phyloP scores from a whole-genome alignment of 768 basidiomycete genomes.

The Boletus edulis region DNA sequence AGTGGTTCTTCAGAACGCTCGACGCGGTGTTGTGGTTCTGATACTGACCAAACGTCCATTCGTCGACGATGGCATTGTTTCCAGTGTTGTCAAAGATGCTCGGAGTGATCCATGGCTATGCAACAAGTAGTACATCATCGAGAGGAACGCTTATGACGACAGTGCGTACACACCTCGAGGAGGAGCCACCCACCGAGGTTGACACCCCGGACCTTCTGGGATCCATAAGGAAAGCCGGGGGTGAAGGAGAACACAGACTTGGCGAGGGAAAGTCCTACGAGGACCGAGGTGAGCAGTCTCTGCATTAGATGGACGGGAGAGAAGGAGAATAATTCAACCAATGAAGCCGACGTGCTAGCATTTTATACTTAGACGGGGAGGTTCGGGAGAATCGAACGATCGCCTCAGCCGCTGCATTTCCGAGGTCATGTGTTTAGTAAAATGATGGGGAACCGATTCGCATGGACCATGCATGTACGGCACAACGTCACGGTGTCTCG shows the following conservation, averaged over 20 bases:
- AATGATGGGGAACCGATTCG: neutral
- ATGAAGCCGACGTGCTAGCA: neutral
- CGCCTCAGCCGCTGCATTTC: conserved; percentile 5
- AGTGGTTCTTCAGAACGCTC: conserved; percentile 60
- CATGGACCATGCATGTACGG: neutral
- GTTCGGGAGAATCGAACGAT: neutral
- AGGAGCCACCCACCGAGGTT: conserved; percentile 74
- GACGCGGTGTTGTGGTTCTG: conserved; percentile 51
- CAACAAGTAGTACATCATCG: conserved; percentile 43
- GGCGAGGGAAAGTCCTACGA: conserved; percentile 30
- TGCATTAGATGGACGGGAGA: conserved; percentile 44
- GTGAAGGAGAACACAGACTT: conserved; percentile 33
- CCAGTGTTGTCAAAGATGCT: conserved; percentile 63
- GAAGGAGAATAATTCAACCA: conserved; percentile 37
- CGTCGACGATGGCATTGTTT: conserved; percentile 60
- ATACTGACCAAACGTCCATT: conserved; percentile 73
- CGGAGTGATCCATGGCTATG: conserved; percentile 76
- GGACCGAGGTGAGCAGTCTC: conserved; percentile 11
- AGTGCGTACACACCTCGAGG: conserved; percentile 39
- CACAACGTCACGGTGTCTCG: neutral
- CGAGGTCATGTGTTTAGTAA: conserved; percentile 7
- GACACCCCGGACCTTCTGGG: conserved; percentile 74
- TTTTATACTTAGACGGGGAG: conserved; percentile 6
- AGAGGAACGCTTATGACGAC: neutral
- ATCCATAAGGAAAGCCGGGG: conserved; percentile 71